Evolutionary conservation across 148 eudicot genomes (phyloP).

Genomic region (Rhododendron williamsianum): DNA sequence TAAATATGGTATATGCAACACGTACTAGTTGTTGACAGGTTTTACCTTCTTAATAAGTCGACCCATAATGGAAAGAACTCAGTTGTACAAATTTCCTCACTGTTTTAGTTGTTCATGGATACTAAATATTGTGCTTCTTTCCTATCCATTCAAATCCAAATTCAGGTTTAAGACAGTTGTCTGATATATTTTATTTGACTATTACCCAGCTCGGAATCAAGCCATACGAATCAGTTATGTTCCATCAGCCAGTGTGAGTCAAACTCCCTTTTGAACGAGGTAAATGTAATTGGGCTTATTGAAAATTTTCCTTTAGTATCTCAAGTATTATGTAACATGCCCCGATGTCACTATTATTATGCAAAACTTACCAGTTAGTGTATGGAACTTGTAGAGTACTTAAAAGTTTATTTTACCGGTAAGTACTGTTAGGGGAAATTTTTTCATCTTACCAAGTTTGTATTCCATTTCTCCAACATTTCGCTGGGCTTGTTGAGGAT

Average conservation of each 20-base stretch:
- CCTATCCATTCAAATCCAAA: not conserved
- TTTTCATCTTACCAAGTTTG: not conserved
- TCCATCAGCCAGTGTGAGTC: conserved; percentile 73
- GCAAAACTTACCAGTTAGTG: not conserved
- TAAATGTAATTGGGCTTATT: conserved; percentile 18
- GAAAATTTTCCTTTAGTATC: not conserved
- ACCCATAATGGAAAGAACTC: not conserved
- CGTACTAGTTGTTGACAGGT: not conserved
- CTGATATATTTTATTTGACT: conserved; percentile 12
- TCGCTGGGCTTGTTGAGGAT: not conserved
- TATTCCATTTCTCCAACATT: not conserved
- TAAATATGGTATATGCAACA: not conserved
- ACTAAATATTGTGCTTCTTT: not conserved
- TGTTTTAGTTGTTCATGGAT: not conserved
- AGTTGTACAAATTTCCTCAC: not conserved
- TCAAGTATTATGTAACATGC: not conserved
- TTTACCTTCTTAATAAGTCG: not conserved
- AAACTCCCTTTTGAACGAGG: conserved; percentile 71
- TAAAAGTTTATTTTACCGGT: not conserved
- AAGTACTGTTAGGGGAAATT: not conserved
- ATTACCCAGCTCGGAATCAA: conserved; percentile 45
- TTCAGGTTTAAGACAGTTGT: not conserved
- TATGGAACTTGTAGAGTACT: not conserved
- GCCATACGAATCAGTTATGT: conserved; percentile 65
- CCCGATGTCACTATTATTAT: not conserved